A percentile compares a stretch with the other conserved stretches of the same genome.
phyloP scores from a whole-genome alignment of 1,284 basidiomycete species.

The Pseudozyma hubeiensis region DNA sequence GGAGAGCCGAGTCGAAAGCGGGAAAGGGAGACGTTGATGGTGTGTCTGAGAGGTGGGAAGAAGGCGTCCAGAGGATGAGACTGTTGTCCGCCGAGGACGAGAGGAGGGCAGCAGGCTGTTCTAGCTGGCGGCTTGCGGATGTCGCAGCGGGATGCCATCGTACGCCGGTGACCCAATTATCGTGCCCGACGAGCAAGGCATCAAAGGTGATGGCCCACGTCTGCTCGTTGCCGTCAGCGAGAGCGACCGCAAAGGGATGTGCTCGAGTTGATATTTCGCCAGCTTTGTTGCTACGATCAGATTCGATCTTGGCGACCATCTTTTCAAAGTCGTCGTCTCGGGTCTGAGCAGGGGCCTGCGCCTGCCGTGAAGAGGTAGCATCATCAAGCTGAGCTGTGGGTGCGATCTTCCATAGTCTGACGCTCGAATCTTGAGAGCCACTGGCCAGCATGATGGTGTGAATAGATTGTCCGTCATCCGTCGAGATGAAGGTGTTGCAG shows the following conservation, averaged over 20 bases:
- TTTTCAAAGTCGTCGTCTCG: conserved; percentile 59
- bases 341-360: conserved; percentile 3
- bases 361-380: not conserved
- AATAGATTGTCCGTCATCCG: conserved; percentile 2
- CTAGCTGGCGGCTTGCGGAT: not conserved
- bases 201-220: conserved; percentile 62
- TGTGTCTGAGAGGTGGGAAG: conserved; percentile 8
- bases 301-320: conserved; percentile 59
- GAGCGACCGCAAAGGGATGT: conserved; percentile 23
- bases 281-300: conserved; percentile 38
- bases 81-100: conserved; percentile 64
- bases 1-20: conserved; percentile 72
- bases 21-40: conserved; percentile 22
- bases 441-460: conserved; percentile 57
- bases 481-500: conserved; percentile 21
- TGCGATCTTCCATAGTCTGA: conserved; percentile 63
- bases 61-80: conserved; percentile 65
- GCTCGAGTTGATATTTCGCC: conserved; percentile 53
- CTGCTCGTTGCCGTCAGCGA: conserved; percentile 13
- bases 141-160: conserved; percentile 56
- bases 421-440: conserved; percentile 61
- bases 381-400: conserved; percentile 1
- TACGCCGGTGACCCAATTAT: conserved; percentile 63
- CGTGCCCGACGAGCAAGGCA: conserved; percentile 64
- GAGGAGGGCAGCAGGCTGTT: conserved; percentile 63